A percentile compares a stretch with the other conserved stretches of the same genome.
Conservation (phyloP, 345 rosid genomes). For the Combretum micranthum region DNA sequence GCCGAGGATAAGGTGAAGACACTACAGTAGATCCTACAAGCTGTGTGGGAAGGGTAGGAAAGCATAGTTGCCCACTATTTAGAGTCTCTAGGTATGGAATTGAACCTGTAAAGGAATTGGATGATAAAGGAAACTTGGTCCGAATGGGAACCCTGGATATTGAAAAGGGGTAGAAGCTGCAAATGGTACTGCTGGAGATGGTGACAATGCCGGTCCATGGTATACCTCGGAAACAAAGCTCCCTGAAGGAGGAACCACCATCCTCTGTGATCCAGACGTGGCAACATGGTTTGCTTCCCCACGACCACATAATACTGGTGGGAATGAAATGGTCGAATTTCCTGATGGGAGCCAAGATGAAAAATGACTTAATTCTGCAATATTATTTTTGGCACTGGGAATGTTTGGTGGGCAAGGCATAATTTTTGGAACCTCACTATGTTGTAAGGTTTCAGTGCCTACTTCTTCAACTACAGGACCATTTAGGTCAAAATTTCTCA, state of each 20-base stretch:
- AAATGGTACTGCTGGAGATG: slow-evolving; percentile 72
- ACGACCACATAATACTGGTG: slow-evolving; percentile 52
- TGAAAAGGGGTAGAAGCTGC: slow-evolving; percentile 51
- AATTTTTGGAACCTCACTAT: slow-evolving; percentile 33
- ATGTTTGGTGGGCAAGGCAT: slow-evolving; percentile 41
- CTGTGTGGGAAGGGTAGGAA: slow-evolving; percentile 61
- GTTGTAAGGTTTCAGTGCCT: too few species aligned
- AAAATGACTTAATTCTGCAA: slow-evolving; percentile 41
- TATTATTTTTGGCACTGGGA: slow-evolving; percentile 40
- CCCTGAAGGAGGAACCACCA: slow-evolving; percentile 42
- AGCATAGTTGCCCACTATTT: slow-evolving; percentile 51
- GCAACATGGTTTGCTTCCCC: slow-evolving; percentile 62
- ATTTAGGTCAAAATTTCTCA: too few species aligned
- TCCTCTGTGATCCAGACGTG: slow-evolving; percentile 51
- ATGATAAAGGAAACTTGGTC: slow-evolving; percentile 46
- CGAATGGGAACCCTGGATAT: slow-evolving; percentile 60
- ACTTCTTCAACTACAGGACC: too few species aligned
- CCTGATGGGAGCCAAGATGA: slow-evolving; percentile 66
- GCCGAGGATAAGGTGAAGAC: slow-evolving; percentile 49
- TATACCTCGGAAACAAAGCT: slow-evolving; percentile 52
- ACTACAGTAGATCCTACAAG: slow-evolving; percentile 48
- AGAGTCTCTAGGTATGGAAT: slow-evolving; percentile 61
- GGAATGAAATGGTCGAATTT: slow-evolving; percentile 51
- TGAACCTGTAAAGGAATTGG: slow-evolving; percentile 55
- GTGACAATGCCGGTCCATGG: slow-evolving; percentile 59